phyloP scores from a whole-genome alignment of 441 rosid genomes.

The Populus tomentosa region DNA sequence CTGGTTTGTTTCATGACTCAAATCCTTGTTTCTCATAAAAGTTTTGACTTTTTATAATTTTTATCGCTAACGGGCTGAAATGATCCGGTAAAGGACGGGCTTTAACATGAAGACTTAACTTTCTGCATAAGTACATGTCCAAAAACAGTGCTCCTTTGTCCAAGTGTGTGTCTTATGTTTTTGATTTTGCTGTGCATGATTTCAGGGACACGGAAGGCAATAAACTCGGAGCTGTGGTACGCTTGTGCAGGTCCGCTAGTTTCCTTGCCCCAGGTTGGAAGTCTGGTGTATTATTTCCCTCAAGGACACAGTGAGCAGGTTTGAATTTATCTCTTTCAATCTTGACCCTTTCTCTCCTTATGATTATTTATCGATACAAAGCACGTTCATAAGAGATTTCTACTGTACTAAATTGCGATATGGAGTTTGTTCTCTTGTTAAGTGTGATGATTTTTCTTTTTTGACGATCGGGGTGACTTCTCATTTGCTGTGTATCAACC shows the following conservation, averaged over 20 bases:
- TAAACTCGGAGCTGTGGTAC: conserved; percentile 92
- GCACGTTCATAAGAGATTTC: background rate
- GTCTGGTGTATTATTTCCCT: conserved; percentile 88
- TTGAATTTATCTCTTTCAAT: conserved; percentile 15
- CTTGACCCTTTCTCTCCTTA: background rate
- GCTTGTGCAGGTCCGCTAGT: conserved; percentile 99
- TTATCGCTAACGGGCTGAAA: background rate
- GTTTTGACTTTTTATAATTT: background rate
- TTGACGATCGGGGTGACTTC: background rate
- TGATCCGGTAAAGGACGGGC: background rate
- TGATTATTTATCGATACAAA: background rate
- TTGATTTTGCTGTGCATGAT: background rate
- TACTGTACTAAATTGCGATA: background rate
- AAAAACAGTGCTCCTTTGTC: background rate
- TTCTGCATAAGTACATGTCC: background rate
- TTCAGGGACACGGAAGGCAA: conserved; percentile 64
- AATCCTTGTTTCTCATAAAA: conserved; percentile 1
- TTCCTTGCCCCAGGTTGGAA: conserved; percentile 86
- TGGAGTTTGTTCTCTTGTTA: background rate
- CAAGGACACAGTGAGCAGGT: conserved; percentile 99
- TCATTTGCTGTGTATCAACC: background rate
- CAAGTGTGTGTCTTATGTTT: background rate
- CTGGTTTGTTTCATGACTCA: conserved; percentile 47
- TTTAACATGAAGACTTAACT: background rate
- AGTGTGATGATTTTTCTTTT: background rate